phyloP scores from a whole-genome alignment of 495 filamentous ascomycete species.

The Neurospora pannonica region DNA sequence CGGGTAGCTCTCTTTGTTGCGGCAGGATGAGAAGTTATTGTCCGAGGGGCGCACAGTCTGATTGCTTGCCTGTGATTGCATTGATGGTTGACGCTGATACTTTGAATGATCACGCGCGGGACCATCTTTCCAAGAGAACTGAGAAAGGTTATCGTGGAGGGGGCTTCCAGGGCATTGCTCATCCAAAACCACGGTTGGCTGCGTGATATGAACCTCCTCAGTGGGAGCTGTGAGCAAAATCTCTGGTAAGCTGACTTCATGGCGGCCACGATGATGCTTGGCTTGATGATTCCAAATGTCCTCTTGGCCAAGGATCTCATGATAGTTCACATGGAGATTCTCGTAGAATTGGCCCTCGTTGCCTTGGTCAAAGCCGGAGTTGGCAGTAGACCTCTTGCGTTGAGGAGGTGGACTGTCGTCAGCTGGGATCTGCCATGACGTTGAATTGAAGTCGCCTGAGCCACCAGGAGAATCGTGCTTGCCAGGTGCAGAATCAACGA shows the following conservation, averaged over 20 bases:
- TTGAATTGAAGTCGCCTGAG: not conserved
- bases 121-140: not conserved
- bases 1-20: not conserved
- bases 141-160: not conserved
- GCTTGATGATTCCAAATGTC: not conserved
- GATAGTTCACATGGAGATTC: not conserved
- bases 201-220: not conserved
- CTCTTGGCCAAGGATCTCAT: not conserved
- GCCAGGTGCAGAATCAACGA: not conserved
- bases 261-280: not conserved
- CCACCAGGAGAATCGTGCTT: not conserved
- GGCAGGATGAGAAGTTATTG: not conserved
- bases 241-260: not conserved
- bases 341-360: not conserved
- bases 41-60: not conserved
- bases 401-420: not conserved
- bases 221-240: not conserved
- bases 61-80: not conserved
- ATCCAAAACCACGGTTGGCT: not conserved
- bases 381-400: not conserved
- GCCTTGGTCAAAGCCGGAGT: not conserved
- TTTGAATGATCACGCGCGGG: not conserved
- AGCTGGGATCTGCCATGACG: not conserved
- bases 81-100: not conserved
- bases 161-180: not conserved